Evolutionary conservation across 768 basidiomycete genomes (phyloP).

Genomic region (Nidularia sp.): DNA sequence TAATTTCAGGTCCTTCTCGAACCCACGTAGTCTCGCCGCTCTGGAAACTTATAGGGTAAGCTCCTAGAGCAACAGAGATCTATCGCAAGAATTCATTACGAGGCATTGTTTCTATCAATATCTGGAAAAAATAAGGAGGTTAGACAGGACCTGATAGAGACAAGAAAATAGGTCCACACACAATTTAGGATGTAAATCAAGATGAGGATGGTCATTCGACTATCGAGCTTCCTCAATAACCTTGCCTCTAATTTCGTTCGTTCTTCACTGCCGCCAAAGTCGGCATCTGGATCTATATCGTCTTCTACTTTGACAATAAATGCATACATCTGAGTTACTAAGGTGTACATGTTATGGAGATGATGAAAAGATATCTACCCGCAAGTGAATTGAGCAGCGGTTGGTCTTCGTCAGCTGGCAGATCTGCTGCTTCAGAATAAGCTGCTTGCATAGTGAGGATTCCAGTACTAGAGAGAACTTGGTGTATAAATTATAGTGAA

Average conservation of each 20-base stretch:
- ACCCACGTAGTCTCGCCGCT: constrained; percentile 63
- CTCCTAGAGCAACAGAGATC: background rate
- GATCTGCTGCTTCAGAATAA: background rate
- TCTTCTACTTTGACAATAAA: constrained; percentile 4
- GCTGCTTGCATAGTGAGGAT: background rate
- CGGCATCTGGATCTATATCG: constrained; percentile 16
- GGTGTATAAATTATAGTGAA: no score
- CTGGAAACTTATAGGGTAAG: constrained; percentile 19
- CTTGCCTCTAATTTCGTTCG: constrained; percentile 23
- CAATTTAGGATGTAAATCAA: constrained; percentile 46
- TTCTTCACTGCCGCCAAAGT: constrained; percentile 20
- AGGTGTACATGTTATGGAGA: background rate
- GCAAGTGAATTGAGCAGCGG: constrained; percentile 3
- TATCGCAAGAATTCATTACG: constrained; percentile 30
- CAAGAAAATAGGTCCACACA: constrained; percentile 8
- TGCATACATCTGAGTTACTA: background rate
- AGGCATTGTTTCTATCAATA: constrained; percentile 69
- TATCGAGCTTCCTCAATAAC: constrained; percentile 46
- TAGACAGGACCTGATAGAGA: background rate
- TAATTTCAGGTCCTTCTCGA: constrained; percentile 57
- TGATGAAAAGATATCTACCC: background rate
- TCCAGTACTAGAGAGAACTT: background rate
- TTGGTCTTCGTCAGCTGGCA: constrained; percentile 5
- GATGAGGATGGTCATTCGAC: constrained; percentile 43
- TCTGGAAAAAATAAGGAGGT: constrained; percentile 20